Evolutionary conservation across 768 basidiomycete species (phyloP), one percentile per base, ranked within the genome.

Genomic region (Agaricus sinodeliciosus): DNA sequence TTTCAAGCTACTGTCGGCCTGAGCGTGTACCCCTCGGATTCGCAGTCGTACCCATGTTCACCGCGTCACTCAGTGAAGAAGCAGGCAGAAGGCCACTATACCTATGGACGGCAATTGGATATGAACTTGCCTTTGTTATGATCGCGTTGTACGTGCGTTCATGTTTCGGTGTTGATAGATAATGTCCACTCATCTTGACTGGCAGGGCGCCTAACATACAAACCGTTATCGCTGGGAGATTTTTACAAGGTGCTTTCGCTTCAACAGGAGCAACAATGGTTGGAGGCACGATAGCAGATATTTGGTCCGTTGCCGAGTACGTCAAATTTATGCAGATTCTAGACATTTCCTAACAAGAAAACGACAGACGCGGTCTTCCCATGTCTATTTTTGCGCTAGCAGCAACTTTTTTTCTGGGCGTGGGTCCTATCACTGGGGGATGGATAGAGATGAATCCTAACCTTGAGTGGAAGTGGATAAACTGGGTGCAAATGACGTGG

Each of bases 181-280:
- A 18, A 9, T 11, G 42, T 54, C 28, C 28, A 16, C 45, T 13
- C 22, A 25, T 15, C 43, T 46, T 6, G 2, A 15, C 9, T 40
- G 5, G 13, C 26, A 79, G 75, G 53, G 66, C 67, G 48, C 73
- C 66, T 47, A 76, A 80, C 67, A 67, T 88, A 18, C 75, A 80
- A 49, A 82, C 80, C 0, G 82, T 88, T n/a, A 74, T 85, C 36
- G 52, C 84, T 49, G 81, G 75, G 0, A 77, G 86, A n/a, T 78
- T 87, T 55, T 60, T 89, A 1, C 74, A 79, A 52, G 86, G 86
- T 7, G 76, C 76, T 0, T 83, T 81, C 61, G 84, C 80, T 6
- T 85, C 85, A 9, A 86, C 85, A 0, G 82, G 80, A 27, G 75
- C 84, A 0, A 84, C 83, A 0, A 82, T 87, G 74, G 86, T 87